Base-by-base conservation (phyloP, 2,329 filamentous ascomycete genomes). In the Hypoxylon rubiginosum region DNA sequence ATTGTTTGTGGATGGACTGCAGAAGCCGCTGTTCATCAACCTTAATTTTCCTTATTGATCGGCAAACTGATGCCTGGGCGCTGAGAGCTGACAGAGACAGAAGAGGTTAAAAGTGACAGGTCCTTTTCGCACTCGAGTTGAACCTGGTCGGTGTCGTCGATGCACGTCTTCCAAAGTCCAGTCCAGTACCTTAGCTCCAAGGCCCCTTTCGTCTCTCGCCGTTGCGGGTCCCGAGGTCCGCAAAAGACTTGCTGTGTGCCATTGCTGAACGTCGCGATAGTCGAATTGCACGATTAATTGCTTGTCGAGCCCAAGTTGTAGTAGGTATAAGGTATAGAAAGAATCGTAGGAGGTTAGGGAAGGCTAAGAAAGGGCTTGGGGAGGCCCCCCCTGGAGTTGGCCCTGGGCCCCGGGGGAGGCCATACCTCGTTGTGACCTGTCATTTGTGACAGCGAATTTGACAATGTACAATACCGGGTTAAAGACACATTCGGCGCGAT, bases 241-340 rank as follows among this genome's bases (percentile, higher is more conserved):
- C 60, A 24, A 24, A 24, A 67, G 67, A 62, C 39, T 52, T 64
- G 57, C 55, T 67, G 64, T 61, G 63, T 65, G 53, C 51, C 61
- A 69, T 69, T 65, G 19, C 61, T 60, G 64, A 69, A 64, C 64
- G 65, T 69, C 64, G 60, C 64, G 64, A 67, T 69, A 67, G 61
- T 62, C 67, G 67, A 67, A 69, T 64, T 64, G 67, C 46, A 69
- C 64, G 67, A 67, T 62, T 60, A 58, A 69, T 64, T 69, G 61
- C 67, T 60, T 64, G 58, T 54, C 24, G 43, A 54, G 56, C 59
- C 59, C 49, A 52, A 51, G 49, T 62, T 24, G 41, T 11, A 32
- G 3, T 6, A 43, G 9, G n/a, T 11, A 11, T 43, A 43, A 6
- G n/a, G n/a, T n/a, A n/a, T n/a, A n/a, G n/a, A n/a, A 43, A 11